Conservation (phyloP, 768 basidiomycete species). For the Piloderma croceum region DNA sequence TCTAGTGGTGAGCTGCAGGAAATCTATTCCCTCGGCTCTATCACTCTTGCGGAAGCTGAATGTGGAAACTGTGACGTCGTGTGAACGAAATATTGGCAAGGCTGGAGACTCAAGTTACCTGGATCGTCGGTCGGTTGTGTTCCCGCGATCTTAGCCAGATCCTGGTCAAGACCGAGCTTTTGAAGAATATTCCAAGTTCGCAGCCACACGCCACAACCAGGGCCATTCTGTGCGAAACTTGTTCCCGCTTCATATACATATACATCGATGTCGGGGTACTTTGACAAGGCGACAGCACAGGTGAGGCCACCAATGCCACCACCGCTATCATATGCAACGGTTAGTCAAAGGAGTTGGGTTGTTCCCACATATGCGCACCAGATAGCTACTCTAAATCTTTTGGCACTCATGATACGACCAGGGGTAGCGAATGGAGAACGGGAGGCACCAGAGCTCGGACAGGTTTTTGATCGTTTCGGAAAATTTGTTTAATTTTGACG, state of each 20-base stretch:
- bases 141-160: constrained; percentile 25
- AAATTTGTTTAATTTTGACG: too few relatives aligned
- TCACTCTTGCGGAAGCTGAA: constrained; percentile 61
- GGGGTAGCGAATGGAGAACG: too few relatives aligned
- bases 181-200: not conserved
- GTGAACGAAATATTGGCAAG: constrained; percentile 28
- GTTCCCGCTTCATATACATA: constrained; percentile 29
- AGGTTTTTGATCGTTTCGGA: too few relatives aligned
- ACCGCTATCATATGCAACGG: constrained; percentile 22
- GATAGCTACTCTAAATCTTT: not conserved
- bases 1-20: constrained; percentile 50
- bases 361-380: not conserved
- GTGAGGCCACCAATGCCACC: constrained; percentile 38
- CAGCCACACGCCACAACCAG: constrained; percentile 23
- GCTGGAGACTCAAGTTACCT: constrained; percentile 19
- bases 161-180: not conserved
- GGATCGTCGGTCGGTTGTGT: constrained; percentile 28
- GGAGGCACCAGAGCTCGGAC: too few relatives aligned
- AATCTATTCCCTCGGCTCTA: constrained; percentile 45
- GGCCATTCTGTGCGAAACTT: constrained; percentile 27
- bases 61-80: constrained; percentile 7
- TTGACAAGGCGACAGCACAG: constrained; percentile 30
- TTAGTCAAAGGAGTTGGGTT: not conserved
- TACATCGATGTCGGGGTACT: constrained; percentile 21
- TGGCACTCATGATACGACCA: not conserved